Evolutionary conservation across 1,284 basidiomycete species (phyloP), one percentile per base, ranked within the genome.

Genomic region (Melampsora larici-populina): DNA sequence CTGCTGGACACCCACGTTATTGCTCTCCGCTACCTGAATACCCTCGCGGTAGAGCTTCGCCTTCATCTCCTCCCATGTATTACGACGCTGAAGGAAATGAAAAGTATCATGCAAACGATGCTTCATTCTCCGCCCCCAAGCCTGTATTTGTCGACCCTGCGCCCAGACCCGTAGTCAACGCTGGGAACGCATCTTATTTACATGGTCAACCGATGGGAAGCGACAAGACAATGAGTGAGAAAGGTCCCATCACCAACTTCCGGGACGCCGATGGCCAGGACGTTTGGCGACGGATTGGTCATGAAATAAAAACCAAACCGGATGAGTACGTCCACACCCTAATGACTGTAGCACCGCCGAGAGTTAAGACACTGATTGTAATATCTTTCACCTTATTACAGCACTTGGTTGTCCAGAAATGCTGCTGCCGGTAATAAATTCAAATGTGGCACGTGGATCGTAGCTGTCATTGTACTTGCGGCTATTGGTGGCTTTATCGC

Each of bases 321-420:
- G 62, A n/a, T 40, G n/a, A 17, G 43, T 11, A 31, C 33, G 24
- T 24, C 15, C 70, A 11, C n/a, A 60, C 15, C 6, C n/a, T 9
- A 26, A 15, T 9, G 36, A n/a, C 8, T 62, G 6, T 24, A 18
- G 4, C n/a, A 63, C 40, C 29, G n/a, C 33, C 9, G n/a, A 6
- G 31, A 8, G 43, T n/a, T n/a, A n/a, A n/a, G n/a, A n/a, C n/a
- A 15, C 18, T 40, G 33, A 7, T 21, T 58, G 4, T 5, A 26
- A 4, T 5, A 26, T 58, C 4, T 58, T 58, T 26, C 15, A 6
- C 18, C 40, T 1, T 18, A 63, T 63, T 31, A 58, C 49, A 75
- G 72, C 9, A 67, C 26, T 21, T 75, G 72, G 72, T 48, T 75
- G 11, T 31, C 40, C 33, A 49, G 63, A 55, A 63, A 75, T 43